Base-by-base conservation (phyloP, 805 yeast species). In the Metschnikowia koreensis region DNA sequence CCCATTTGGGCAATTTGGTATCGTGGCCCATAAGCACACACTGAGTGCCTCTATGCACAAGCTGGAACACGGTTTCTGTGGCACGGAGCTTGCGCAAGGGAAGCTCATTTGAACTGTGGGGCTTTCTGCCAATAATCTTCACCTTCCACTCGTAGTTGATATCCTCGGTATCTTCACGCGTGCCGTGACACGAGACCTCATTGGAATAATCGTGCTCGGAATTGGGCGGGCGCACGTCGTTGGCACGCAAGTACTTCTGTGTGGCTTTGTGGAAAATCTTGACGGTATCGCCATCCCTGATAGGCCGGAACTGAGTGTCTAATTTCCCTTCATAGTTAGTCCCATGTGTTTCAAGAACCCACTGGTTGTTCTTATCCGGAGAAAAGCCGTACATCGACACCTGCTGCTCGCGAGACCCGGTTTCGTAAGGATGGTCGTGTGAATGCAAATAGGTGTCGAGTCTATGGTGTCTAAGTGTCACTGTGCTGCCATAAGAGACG, bases 141-240 rank as follows among this genome's bases (percentile, higher is more conserved):
- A 93, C 69, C 50, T 80, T 80, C 79, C 90, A 91, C 55, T 81
- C 80, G 65, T 88, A 91, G 63, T 82, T 83, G 40, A 78, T 74
- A 58, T 87, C 87, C 15, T 89, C 94, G 1, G 71, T 70, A 1
- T 83, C 81, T 7, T 53, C 54, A 7, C 75, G 67, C 66, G 80
- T 81, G 5, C 93, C 94, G 51, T 82, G 73, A 56, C 89, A 83
- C 28, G 89, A 80, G 1, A 91, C 96, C 67, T 91, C 96, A 57
- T 79, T 81, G 63, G 91, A 86, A 68, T 93, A 92, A 51, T 94
- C 98, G 62, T 89, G 94, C 64, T 89, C 96, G 9, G 93, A 81
- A 28, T 91, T 81, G 9, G 97, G 97, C 3, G 98, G 97, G 54
- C 92, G 82, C 46, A 80, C 61, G 54, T 88, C 87, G 56, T 78